Base-by-base conservation (phyloP, 805 yeast genomes). In the Metschnikowia proteae region DNA sequence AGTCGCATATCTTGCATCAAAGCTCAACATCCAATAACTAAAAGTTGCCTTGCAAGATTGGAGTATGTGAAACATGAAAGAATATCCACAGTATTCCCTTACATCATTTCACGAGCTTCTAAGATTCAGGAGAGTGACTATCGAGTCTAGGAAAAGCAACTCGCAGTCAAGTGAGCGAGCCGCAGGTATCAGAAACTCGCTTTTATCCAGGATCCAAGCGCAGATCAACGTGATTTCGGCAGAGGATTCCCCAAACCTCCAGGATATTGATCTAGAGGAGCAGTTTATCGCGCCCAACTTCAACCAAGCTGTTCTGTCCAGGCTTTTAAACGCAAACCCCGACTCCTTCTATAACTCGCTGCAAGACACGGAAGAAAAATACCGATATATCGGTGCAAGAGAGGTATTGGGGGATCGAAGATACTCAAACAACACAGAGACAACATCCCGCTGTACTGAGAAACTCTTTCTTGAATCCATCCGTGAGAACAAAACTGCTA, bases 381-480 rank as follows among this genome's bases (percentile, higher is more conserved):
- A 40, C 31, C 35, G 43, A 23, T 40, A 40, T 13, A 13, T 13
- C 5, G 29, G 36, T 10, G 3, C 36, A 9, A 40, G 31, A 31
- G 27, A 11, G 6, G 45, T 42, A 17, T 25, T 42, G 6, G 45
- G 45, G 1, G 45, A 42, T 27, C 45, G 45, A 9, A 42, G 45
- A 34, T 42, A 33, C 31, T 42, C 38, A 26, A 42, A 42, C 34
- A 42, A 42, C 10, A 42, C 45, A n/a, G 43, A 40, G 25, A 13
- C 36, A 25, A 30, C 32, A 25, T 40, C 43, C n/a, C 34, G 43
- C 8, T 40, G 43, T 23, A 31, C 43, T 6, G 43, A 40, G 25
- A 40, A 5, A n/a, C 23, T 40, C 22, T 40, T 40, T 25, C 28
- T 40, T 8, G 43, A 40, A n/a, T 31, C 36, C 34, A 31, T 40